Conservation (phyloP, 1,284 basidiomycete genomes). For the Wolfiporia cocos region DNA sequence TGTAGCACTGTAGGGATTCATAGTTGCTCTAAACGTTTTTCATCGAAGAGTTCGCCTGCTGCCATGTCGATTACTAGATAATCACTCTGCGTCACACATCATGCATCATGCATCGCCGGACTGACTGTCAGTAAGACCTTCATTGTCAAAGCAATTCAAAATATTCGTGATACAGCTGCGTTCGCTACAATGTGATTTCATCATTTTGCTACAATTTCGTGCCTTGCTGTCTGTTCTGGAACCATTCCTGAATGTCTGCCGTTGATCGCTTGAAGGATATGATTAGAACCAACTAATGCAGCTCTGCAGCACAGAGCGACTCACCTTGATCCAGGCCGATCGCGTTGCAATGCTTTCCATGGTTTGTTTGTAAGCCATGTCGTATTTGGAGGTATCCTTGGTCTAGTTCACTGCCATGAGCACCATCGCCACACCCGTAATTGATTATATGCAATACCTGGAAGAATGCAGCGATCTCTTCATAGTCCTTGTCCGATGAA, state of each 20-base stretch:
- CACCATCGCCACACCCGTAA: slow-evolving; percentile 4
- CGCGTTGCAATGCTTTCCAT: slow-evolving; percentile 61
- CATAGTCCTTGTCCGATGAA: slow-evolving; percentile 68
- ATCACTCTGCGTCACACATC: too few relatives aligned
- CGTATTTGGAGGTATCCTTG: slow-evolving; percentile 62
- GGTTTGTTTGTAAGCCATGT: slow-evolving; percentile 57
- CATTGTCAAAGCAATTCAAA: too few relatives aligned
- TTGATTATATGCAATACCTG: slow-evolving; percentile 31
- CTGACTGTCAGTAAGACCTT: too few relatives aligned
- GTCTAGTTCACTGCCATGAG: slow-evolving; percentile 30
- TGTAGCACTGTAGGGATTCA: too few relatives aligned
- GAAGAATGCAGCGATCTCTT: slow-evolving; percentile 64
- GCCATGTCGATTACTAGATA: too few relatives aligned
- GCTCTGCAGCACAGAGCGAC: slow-evolving; percentile 5
- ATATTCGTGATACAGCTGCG: too few relatives aligned
- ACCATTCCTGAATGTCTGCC: slow-evolving; percentile 1
- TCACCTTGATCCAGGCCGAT: slow-evolving; percentile 53
- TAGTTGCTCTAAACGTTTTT: too few relatives aligned
- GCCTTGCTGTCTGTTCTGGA: too few relatives aligned
- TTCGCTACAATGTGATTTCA: too few relatives aligned
- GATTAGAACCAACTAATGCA: neutral
- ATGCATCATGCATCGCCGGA: too few relatives aligned
- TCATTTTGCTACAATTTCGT: too few relatives aligned
- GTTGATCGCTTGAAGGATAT: slow-evolving; percentile 3
- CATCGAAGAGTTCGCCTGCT: too few relatives aligned